Base-by-base conservation (phyloP, 805 yeast genomes). In the Nakazawaea molendinolei region DNA sequence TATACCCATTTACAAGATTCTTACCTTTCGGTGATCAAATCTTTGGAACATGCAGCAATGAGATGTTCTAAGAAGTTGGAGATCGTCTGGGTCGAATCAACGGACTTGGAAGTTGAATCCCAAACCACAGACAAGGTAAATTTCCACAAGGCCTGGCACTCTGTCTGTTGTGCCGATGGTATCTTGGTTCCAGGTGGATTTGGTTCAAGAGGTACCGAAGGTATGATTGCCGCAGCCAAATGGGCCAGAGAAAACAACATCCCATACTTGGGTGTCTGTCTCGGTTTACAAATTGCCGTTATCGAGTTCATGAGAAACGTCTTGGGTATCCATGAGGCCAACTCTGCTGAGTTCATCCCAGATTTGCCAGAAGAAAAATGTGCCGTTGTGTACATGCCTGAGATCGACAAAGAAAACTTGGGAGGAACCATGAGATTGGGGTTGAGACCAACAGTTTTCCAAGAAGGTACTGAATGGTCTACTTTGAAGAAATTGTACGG, bases 381-480 rank as follows among this genome's bases (percentile, higher is more conserved):
- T 14, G 75, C 86, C 35, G 94, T 92, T 41, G 85, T 92, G 33
- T 92, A 86, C 68, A 92, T 92, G 99, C 99, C 99, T 29, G 99
- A 92, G 62, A 87, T 90, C 44, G 95, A 87, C 63, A 90, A 87
- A 67, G 79, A 83, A 49, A 86, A 86, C 58, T 73, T 92, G 69
- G 99, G 99, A 45, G 99, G 99, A 48, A 90, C 97, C 34, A 92
- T 92, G 99, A 81, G 99, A 69, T 74, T 92, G 49, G 99, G 99
- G 50, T 71, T 86, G 46, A 87, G 96, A 63, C 77, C 89, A 47
- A 87, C 97, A 26, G 74, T 71, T 45, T 92, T 92, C 71, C 79
- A 75, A 51, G 64, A 64, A 13, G 76, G 69, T 44, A 62, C 84
- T 32, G 80, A 80, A 44, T 67, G 78, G 74, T 74, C 86, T 32